Evolutionary conservation across 2,329 filamentous ascomycete genomes (phyloP), one percentile per base, ranked within the genome.

Genomic region (Penicillium sp.): DNA sequence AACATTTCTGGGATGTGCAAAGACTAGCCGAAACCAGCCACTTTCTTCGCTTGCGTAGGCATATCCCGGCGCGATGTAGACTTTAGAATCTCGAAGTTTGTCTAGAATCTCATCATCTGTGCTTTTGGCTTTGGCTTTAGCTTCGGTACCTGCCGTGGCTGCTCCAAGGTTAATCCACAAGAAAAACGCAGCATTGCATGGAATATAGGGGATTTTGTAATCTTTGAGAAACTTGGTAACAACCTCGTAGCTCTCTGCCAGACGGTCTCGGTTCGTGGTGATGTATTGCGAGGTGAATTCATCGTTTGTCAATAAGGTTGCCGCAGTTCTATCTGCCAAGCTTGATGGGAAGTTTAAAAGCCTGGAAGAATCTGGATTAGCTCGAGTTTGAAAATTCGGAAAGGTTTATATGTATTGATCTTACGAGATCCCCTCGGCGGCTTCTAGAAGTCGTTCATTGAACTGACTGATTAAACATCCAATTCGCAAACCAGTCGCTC

Each of bases 11-110:
- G 40, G 40, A 29, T 44, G 40, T 3, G 40, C 23, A 48, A 61
- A 51, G 8, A 57, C 55, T 28, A 61, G 34, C 13, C 59, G 51
- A 48, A 61, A 61, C 59, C 55, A 61, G 1, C 48, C 56, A 5
- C 34, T 10, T 24, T 56, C 40, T 46, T 61, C 59, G 2, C 34
- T 18, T 2, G 34, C 56, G 50, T 59, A 61, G 9, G 19, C 16
- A 11, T 37, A 19, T 18, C 59, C 59, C 19, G 39, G 18, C 1
- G 56, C 48, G 6, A 59, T 40, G 29, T 57, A 58, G 6, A 60
- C 48, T 21, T 23, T 58, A 18, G 51, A 29, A 28, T 28, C 44
- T 18, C 34, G 50, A 16, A 60, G 48, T 24, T 18, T 53, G 14
- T 9, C 26, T 13, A 59, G 40, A 31, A 56, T 56, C 3, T 56